These are phyloP conservation scores for Cladosporium oxysporum DNA, from an alignment of 2,329 filamentous ascomycete species.

Conservation along the genomic window DNA sequence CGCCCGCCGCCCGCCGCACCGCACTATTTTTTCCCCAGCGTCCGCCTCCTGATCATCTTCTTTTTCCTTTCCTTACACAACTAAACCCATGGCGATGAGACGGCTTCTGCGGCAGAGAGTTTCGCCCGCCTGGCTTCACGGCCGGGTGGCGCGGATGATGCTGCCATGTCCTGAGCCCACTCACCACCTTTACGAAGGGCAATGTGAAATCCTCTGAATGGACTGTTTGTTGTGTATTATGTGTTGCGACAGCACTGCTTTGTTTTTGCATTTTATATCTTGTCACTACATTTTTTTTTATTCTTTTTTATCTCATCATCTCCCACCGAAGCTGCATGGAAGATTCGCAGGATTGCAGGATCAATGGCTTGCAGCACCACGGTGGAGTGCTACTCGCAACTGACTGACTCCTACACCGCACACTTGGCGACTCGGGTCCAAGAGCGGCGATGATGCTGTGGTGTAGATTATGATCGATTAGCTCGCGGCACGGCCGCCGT, in stretches of 20 bases:
- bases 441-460: slow-evolving; percentile 1
- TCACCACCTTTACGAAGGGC: slow-evolving; percentile 50
- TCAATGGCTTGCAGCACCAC: not conserved
- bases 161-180: slow-evolving; percentile 49
- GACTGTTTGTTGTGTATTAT: slow-evolving; percentile 26
- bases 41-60: slow-evolving; percentile 24
- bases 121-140: slow-evolving; percentile 47
- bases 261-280: not conserved
- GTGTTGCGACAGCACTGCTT: slow-evolving; percentile 10
- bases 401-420: not conserved
- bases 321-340: not conserved
- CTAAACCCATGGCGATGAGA: slow-evolving; percentile 80
- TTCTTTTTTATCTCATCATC: not conserved
- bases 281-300: not conserved
- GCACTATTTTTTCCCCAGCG: not conserved
- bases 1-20: not conserved
- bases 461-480: not conserved
- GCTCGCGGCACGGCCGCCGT: slow-evolving; percentile 1
- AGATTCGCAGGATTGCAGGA: not conserved
- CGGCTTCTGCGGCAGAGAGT: slow-evolving; percentile 56
- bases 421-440: not conserved
- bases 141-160: slow-evolving; percentile 47
- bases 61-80: slow-evolving; percentile 61
- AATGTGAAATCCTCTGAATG: slow-evolving; percentile 48
- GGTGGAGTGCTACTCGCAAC: not conserved